Conservation (phyloP, 805 yeast species). For the Candida sakaeoensis region DNA sequence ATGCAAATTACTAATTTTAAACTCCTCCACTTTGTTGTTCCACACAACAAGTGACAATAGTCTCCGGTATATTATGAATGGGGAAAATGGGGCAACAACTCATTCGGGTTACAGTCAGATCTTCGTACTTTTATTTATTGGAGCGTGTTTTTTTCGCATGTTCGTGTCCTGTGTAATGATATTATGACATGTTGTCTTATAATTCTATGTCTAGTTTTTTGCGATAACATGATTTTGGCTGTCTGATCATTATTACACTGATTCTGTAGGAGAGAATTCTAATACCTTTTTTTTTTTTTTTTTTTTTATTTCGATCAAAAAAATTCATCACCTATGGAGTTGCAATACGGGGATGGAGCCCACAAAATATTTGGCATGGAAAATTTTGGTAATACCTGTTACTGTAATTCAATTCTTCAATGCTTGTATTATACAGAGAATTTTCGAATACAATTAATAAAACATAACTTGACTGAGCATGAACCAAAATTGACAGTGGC, state of each 20-base stretch:
- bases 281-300: background rate
- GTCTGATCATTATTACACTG: no score
- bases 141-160: no score
- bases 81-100: conserved; percentile 4
- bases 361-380: conserved; percentile 76
- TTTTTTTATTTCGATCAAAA: background rate
- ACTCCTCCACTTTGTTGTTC: conserved; percentile 1
- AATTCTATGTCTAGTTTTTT: background rate
- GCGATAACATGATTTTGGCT: background rate
- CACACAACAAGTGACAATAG: background rate
- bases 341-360: conserved; percentile 55
- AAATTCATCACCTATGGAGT: conserved; percentile 1
- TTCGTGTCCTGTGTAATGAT: no score
- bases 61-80: background rate
- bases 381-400: conserved; percentile 89
- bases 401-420: conserved; percentile 89
- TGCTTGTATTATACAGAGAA: conserved; percentile 72
- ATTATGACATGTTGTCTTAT: no score
- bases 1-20: background rate
- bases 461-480: conserved; percentile 29
- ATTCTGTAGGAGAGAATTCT: background rate
- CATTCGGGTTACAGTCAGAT: conserved; percentile 1
- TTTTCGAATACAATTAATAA: conserved; percentile 47
- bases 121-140: no score
- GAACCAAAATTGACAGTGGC: conserved; percentile 25